Base-by-base conservation (phyloP, 495 filamentous ascomycete genomes). In the Geopyxis carbonaria region DNA sequence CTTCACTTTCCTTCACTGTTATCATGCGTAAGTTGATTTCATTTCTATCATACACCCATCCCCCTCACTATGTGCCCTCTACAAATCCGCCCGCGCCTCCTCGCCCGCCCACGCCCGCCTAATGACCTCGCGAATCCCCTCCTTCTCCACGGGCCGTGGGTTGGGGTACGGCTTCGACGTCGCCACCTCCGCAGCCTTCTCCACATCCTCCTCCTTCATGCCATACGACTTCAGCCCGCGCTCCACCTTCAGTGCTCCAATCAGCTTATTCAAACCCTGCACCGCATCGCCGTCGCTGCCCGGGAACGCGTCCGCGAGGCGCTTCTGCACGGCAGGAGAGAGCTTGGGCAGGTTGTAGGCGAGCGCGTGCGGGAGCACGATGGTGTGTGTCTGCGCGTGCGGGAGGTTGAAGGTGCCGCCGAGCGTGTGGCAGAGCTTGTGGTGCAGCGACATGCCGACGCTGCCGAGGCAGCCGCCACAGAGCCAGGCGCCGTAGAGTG, bases 381-480 rank as follows among this genome's bases (percentile, higher is more conserved):
- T 73, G 0, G 72, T 76, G 53, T 80, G 75, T 0, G 73, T 78
- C 49, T 79, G 73, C 2, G 76, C 70, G 38, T 80, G 76, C 1
- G 76, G 74, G 5, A 80, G 66, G 40, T 72, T 73, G 59, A 80
- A 78, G 49, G 66, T 70, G 2, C 75, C 75, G 11, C 75, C 75
- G 9, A 78, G 62, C 0, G 70, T 72, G 53, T 80, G 75, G 58
- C 72, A 78, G 9, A 80, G 66, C 50, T 80, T 80, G 53, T 78
- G 75, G 51, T 80, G 75, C 13, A 80, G 65, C 11, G 72, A 65
- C 75, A 80, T 78, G 23, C 72, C 73, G 6, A 78, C 73, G 47
- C 64, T 68, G 13, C 75, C 73, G 0, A 76, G 61, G 43, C 73
- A 77, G 14, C 61, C 64, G 16, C 70, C 70, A 47, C 74, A 78